These are phyloP conservation scores for Asterochloris sp. DNA, from an alignment of 139 green algal species.

Conservation along the genomic window DNA sequence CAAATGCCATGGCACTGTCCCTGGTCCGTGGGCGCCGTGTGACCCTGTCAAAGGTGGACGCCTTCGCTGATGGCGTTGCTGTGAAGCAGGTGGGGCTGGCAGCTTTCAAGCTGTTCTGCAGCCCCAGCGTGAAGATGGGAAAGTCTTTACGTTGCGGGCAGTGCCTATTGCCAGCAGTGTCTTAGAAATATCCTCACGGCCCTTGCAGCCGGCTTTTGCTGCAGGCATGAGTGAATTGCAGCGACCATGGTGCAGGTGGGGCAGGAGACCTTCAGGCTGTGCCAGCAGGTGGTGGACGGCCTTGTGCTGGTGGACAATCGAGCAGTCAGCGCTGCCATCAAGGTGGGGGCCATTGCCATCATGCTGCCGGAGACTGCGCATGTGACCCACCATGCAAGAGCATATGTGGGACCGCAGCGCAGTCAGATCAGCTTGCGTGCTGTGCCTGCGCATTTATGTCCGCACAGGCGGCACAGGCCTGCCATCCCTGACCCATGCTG, in stretches of 20 bases:
- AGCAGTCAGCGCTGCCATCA: conserved; percentile 87
- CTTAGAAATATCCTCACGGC: not conserved
- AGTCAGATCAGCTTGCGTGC: no score
- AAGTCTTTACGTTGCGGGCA: not conserved
- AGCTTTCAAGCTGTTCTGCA: conserved; percentile 83
- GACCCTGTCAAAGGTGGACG: conserved; percentile 79
- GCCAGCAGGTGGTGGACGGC: conserved; percentile 83
- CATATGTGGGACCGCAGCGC: not conserved
- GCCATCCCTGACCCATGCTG: not conserved
- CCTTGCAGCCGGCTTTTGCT: not conserved
- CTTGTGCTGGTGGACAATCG: conserved; percentile 88
- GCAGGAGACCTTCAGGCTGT: conserved; percentile 90
- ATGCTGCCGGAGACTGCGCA: not conserved
- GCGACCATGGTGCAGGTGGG: conserved; percentile 55
- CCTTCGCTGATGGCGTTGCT: conserved; percentile 92
- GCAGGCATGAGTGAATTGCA: conserved; percentile 9
- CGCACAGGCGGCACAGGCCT: no score
- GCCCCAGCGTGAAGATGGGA: not conserved
- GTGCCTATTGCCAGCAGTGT: not conserved
- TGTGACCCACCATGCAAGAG: not conserved
- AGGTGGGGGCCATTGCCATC: conserved; percentile 23
- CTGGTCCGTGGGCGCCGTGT: conserved; percentile 68
- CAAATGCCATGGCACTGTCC: conserved; percentile 91
- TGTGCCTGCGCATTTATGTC: no score
- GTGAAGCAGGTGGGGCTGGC: conserved; percentile 86